Evolutionary conservation across 1,284 basidiomycete genomes (phyloP).

Genomic region (Ceratobasidium sp.): DNA sequence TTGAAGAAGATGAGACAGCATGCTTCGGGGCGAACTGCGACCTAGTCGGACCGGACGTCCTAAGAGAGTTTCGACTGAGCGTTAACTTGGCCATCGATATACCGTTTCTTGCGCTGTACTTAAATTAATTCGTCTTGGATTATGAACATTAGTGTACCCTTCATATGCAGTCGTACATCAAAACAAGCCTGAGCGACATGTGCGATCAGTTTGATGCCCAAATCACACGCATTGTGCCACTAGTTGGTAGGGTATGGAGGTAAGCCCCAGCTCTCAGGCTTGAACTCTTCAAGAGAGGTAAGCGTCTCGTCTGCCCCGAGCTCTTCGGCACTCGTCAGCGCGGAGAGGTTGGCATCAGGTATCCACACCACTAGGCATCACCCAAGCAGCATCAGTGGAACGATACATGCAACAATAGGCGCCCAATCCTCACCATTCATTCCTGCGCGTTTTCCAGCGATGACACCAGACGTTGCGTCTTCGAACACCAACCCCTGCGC

Average conservation of each 20-base stretch:
- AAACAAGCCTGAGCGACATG: too few relatives aligned
- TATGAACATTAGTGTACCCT: too few relatives aligned
- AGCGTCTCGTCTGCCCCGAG: slow-evolving; percentile 56
- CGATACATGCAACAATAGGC: neutral
- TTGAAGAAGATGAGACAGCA: slow-evolving; percentile 4
- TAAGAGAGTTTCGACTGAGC: too few relatives aligned
- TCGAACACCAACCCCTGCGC: slow-evolving; percentile 79
- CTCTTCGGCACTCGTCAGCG: slow-evolving; percentile 66
- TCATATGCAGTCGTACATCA: too few relatives aligned
- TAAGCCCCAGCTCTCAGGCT: slow-evolving; percentile 80
- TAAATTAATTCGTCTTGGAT: too few relatives aligned
- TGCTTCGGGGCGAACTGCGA: neutral
- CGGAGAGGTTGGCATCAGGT: slow-evolving; percentile 75
- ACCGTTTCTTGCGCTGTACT: too few relatives aligned
- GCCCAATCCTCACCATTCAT: slow-evolving; percentile 74
- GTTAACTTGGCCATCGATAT: too few relatives aligned
- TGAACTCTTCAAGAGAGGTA: slow-evolving; percentile 72
- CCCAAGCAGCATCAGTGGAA: too few relatives aligned
- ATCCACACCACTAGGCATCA: slow-evolving; percentile 77
- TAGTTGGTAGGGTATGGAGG: slow-evolving; percentile 66
- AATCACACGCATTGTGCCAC: neutral
- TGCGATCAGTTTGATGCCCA: too few relatives aligned
- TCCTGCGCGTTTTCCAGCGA: slow-evolving; percentile 81
- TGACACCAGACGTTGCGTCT: slow-evolving; percentile 78
- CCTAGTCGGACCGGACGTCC: slow-evolving; percentile 2